Percentiles rank a stretch among this genome's conserved stretches.
Conservation (phyloP, 2,329 filamentous ascomycete genomes). For the Acephala macrosclerotiorum region DNA sequence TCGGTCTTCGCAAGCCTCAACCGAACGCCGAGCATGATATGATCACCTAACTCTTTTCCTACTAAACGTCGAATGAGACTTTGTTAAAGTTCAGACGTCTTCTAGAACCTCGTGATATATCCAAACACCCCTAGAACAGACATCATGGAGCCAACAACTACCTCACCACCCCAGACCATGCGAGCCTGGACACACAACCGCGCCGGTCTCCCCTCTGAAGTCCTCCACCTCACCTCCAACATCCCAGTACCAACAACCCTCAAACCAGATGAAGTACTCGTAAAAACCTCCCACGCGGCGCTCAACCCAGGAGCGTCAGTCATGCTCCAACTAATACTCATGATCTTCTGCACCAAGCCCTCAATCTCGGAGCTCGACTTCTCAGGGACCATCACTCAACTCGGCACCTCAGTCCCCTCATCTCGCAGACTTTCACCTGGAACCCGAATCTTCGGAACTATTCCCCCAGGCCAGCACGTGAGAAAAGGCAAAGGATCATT, state of each 20-base stretch:
- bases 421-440: slow-evolving; percentile 40
- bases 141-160: background rate
- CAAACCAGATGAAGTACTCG: slow-evolving; percentile 17
- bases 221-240: slow-evolving; percentile 12
- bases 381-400: slow-evolving; percentile 49
- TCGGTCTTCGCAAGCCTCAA: too few relatives aligned
- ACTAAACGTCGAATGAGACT: too few relatives aligned
- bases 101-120: too few relatives aligned
- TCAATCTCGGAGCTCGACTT: slow-evolving; percentile 54
- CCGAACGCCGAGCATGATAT: too few relatives aligned
- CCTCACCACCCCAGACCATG: slow-evolving; percentile 1
- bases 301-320: slow-evolving; percentile 55
- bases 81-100: too few relatives aligned
- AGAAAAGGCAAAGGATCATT: slow-evolving; percentile 49
- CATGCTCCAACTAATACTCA: slow-evolving; percentile 51
- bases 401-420: slow-evolving; percentile 42
- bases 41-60: too few relatives aligned
- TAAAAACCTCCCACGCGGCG: slow-evolving; percentile 47
- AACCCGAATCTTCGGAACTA: slow-evolving; percentile 48
- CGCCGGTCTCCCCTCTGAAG: slow-evolving; percentile 14
- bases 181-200: slow-evolving; percentile 17
- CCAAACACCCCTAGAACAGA: background rate
- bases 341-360: slow-evolving; percentile 45
- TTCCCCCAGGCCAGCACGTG: slow-evolving; percentile 45
- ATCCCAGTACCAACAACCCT: slow-evolving; percentile 12